These are phyloP conservation scores for Plantago major DNA, from an alignment of 257 asterid species.

Conservation along the genomic window DNA sequence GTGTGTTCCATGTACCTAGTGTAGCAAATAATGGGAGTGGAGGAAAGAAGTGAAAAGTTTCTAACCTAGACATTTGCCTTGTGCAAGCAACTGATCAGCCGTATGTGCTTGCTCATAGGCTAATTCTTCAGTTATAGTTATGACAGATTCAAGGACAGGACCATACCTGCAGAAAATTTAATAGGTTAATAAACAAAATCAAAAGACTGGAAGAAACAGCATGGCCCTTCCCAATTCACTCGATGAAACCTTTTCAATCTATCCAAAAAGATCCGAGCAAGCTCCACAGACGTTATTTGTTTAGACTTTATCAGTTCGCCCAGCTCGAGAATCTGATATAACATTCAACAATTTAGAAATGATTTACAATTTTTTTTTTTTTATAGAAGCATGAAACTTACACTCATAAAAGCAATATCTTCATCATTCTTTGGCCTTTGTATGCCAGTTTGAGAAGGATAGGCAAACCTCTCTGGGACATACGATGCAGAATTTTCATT, in stretches of 20 bases:
- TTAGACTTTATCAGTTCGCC: slow-evolving; percentile 71
- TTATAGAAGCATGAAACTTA: slow-evolving; percentile 26
- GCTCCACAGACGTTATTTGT: slow-evolving; percentile 74
- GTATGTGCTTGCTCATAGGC: slow-evolving; percentile 75
- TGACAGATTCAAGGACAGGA: slow-evolving; percentile 77
- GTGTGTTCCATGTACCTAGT: background rate
- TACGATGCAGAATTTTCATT: slow-evolving; percentile 22
- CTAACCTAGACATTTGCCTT: slow-evolving; percentile 68
- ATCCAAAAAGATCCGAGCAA: slow-evolving; percentile 50
- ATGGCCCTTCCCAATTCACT: background rate
- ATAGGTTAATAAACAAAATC: slow-evolving; percentile 10
- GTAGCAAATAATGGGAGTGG: background rate
- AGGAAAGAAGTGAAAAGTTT: slow-evolving; percentile 2
- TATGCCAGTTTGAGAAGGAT: slow-evolving; percentile 42
- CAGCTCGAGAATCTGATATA: slow-evolving; percentile 71
- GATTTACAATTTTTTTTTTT: background rate
- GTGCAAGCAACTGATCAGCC: slow-evolving; percentile 70
- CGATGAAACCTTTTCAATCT: slow-evolving; percentile 65
- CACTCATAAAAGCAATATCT: slow-evolving; percentile 90
- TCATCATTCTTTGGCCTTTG: slow-evolving; percentile 60
- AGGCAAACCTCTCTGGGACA: slow-evolving; percentile 34
- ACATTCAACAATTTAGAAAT: background rate
- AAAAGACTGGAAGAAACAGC: background rate
- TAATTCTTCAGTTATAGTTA: slow-evolving; percentile 82
- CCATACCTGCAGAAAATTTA: slow-evolving; percentile 50